Evolutionary conservation across 805 yeast species (phyloP).

Genomic region (Hermanozyma aechmeae): DNA sequence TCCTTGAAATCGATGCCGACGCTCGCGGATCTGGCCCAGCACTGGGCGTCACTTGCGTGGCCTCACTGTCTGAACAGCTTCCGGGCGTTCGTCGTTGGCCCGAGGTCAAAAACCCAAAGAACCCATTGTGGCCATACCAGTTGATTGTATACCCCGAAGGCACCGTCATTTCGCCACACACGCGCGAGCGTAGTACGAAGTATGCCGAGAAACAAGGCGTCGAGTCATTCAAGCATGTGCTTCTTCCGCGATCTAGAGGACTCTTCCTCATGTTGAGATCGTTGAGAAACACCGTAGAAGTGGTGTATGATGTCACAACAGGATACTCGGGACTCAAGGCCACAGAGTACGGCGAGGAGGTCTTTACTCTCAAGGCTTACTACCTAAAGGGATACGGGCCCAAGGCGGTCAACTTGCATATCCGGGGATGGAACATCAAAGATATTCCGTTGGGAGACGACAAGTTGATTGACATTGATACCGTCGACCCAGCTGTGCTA

Average conservation of each 20-base stretch:
- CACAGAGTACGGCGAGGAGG: slow-evolving; percentile 67
- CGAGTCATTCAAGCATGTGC: slow-evolving; percentile 48
- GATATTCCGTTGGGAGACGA: slow-evolving; percentile 53
- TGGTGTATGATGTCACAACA: slow-evolving; percentile 73
- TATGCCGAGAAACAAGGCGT: slow-evolving; percentile 47
- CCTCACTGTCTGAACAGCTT: slow-evolving; percentile 15
- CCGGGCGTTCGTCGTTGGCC: slow-evolving; percentile 20
- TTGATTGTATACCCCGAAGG: slow-evolving; percentile 90
- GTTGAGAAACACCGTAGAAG: slow-evolving; percentile 42
- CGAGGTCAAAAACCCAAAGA: slow-evolving; percentile 10
- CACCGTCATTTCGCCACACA: slow-evolving; percentile 67
- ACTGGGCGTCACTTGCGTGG: slow-evolving; percentile 27
- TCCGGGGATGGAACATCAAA: slow-evolving; percentile 45
- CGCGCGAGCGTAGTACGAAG: slow-evolving; percentile 45
- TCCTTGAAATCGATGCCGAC: slow-evolving; percentile 51
- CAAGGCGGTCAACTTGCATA: slow-evolving; percentile 48
- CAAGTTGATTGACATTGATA: slow-evolving; percentile 32
- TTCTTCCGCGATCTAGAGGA: slow-evolving; percentile 82
- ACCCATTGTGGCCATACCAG: slow-evolving; percentile 39
- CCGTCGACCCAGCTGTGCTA: slow-evolving; percentile 32
- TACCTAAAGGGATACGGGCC: slow-evolving; percentile 73
- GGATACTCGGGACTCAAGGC: slow-evolving; percentile 67
- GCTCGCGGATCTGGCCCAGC: slow-evolving; percentile 50
- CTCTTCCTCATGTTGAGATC: slow-evolving; percentile 54
- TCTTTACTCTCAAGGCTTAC: slow-evolving; percentile 53